These are phyloP conservation scores for Neurospora africana DNA, from an alignment of 495 filamentous ascomycete genomes.

Conservation along the genomic window DNA sequence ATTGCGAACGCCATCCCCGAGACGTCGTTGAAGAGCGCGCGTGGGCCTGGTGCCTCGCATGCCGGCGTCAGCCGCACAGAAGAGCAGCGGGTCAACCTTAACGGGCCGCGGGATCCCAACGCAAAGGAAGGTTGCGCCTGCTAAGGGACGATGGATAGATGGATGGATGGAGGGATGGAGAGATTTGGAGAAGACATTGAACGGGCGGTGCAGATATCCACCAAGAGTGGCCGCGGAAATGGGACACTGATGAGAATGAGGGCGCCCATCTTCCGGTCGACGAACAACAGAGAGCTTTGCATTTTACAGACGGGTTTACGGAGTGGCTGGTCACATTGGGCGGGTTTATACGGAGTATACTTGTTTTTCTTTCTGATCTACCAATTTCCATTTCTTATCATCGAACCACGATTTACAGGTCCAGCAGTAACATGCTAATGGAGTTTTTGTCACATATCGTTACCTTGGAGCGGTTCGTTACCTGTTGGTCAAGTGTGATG, in stretches of 20 bases:
- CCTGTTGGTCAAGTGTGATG: background rate
- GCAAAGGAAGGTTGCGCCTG: conserved; percentile 93
- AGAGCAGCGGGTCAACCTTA: conserved; percentile 62
- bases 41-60: conserved; percentile 52
- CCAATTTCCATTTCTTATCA: background rate
- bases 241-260: background rate
- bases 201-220: background rate
- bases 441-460: background rate
- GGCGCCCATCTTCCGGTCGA: background rate
- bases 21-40: conserved; percentile 80
- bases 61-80: conserved; percentile 43
- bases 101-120: conserved; percentile 44
- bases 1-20: conserved; percentile 96
- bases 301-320: background rate
- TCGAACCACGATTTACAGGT: background rate
- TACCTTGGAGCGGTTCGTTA: background rate
- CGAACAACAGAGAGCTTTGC: background rate
- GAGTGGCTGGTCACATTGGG: conserved; percentile 7
- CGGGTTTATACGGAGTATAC: conserved; percentile 9
- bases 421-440: background rate
- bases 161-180: background rate
- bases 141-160: conserved; percentile 24
- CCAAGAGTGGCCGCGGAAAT: background rate
- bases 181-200: background rate
- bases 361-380: conserved; percentile 1